Conservation (phyloP, 257 asterid species). For the Jasminum sambac region DNA sequence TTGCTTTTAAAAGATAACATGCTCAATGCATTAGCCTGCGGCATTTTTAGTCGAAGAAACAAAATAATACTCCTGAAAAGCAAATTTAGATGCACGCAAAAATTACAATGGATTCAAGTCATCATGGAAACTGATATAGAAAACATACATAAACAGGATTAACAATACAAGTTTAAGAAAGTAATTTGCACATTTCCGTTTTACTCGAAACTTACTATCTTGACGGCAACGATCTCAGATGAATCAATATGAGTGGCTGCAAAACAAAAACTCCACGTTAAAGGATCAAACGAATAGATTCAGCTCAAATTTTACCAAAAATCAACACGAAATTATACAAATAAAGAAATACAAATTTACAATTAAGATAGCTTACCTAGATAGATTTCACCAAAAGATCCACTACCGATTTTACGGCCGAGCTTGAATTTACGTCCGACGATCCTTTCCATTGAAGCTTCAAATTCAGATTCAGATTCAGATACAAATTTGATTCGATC, state of each 20-base stretch:
- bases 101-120: constrained; percentile 12
- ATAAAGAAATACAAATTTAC: neutral
- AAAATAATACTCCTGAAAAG: neutral
- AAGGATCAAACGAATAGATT: constrained; percentile 3
- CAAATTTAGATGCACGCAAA: constrained; percentile 27
- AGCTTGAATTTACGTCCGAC: constrained; percentile 91
- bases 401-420: constrained; percentile 97
- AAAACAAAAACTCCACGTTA: constrained; percentile 12
- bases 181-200: neutral
- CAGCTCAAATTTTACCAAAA: neutral
- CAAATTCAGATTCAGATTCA: constrained; percentile 20
- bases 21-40: neutral
- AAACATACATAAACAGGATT: neutral
- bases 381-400: constrained; percentile 91
- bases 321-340: neutral
- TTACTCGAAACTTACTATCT: constrained; percentile 66
- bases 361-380: constrained; percentile 55
- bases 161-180: constrained; percentile 18
- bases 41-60: neutral
- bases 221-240: constrained; percentile 90
- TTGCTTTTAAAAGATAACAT: neutral
- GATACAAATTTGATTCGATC: constrained; percentile 39
- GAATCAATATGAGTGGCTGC: constrained; percentile 93
- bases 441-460: constrained; percentile 70
- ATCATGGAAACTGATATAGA: neutral